A percentile compares a stretch with the other conserved stretches of the same genome.
Conservation (phyloP, 2,329 filamentous ascomycete species). For the Penicillium crustosum region DNA sequence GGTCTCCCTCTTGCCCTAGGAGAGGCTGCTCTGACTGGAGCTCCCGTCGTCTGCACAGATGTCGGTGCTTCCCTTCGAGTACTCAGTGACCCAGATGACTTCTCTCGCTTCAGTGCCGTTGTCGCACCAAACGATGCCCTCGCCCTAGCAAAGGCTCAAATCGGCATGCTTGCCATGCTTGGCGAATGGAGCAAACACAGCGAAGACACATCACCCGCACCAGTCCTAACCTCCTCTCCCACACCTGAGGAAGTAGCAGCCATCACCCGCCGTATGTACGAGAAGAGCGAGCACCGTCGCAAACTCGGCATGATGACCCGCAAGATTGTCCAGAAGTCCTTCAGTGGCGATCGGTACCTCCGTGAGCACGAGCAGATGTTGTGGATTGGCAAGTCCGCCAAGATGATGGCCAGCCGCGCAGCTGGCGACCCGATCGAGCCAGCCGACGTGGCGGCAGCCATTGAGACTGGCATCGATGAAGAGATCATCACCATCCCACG, state of each 20-base stretch:
- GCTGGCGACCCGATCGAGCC: constrained; percentile 27
- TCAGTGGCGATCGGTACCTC: constrained; percentile 60
- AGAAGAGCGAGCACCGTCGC: constrained; percentile 57
- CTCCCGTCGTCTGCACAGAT: constrained; percentile 46
- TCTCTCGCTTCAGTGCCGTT: constrained; percentile 59
- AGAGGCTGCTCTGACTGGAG: constrained; percentile 48
- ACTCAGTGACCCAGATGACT: constrained; percentile 45
- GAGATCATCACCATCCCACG: constrained; percentile 39
- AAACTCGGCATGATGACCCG: constrained; percentile 60
- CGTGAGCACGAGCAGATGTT: constrained; percentile 64
- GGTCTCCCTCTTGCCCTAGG: constrained; percentile 48
- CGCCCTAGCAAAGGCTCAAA: constrained; percentile 61
- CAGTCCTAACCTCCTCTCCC: constrained; percentile 51
- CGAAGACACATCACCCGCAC: constrained; percentile 48
- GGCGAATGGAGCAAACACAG: constrained; percentile 62
- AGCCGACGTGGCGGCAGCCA: constrained; percentile 27
- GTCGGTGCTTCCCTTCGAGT: constrained; percentile 45
- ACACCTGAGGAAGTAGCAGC: constrained; percentile 52
- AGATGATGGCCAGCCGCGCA: constrained; percentile 33
- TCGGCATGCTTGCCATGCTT: constrained; percentile 61
- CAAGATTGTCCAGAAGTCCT: constrained; percentile 59
- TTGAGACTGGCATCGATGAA: constrained; percentile 33
- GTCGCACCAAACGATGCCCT: constrained; percentile 64
- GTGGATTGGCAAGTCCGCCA: constrained; percentile 48
- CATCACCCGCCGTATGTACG: constrained; percentile 60